These are phyloP conservation scores for Phanerochaete carnosa DNA, from an alignment of 768 basidiomycete genomes.

Conservation along the genomic window DNA sequence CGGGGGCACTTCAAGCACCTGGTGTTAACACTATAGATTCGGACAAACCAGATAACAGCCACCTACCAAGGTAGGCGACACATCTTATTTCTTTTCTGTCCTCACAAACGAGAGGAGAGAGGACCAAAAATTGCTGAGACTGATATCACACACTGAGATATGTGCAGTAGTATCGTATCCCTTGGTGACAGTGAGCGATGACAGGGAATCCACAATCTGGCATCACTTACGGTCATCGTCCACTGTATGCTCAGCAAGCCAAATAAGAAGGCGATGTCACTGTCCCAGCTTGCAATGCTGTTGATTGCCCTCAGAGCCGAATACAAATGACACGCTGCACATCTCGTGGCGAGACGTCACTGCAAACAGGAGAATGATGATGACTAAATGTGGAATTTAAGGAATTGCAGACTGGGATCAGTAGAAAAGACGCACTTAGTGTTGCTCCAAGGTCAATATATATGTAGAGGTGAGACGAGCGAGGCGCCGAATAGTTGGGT, in stretches of 20 bases:
- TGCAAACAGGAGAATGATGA: constrained; percentile 82
- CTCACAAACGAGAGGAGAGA: constrained; percentile 5
- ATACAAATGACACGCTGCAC: constrained; percentile 78
- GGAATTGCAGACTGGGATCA: not conserved
- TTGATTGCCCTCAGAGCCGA: constrained; percentile 72
- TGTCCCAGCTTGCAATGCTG: constrained; percentile 74
- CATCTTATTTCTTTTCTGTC: constrained; percentile 72
- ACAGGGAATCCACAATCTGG: not conserved
- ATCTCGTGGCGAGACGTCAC: constrained; percentile 70
- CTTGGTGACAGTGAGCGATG: constrained; percentile 32
- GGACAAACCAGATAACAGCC: constrained; percentile 5
- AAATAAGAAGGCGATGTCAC: constrained; percentile 78
- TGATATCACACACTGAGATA: constrained; percentile 57
- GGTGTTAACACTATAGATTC: not conserved
- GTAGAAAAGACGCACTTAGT: constrained; percentile 30
- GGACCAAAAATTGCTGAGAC: not conserved
- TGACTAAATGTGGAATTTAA: constrained; percentile 43
- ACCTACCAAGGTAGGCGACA: constrained; percentile 68
- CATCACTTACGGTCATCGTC: constrained; percentile 63
- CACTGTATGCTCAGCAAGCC: constrained; percentile 85
- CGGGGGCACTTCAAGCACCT: constrained; percentile 25
- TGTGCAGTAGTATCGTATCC: constrained; percentile 82
- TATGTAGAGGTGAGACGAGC: constrained; percentile 77
- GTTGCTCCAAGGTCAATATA: constrained; percentile 86
- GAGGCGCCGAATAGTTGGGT: constrained; percentile 67